Base-by-base conservation (phyloP, 169 alveolate species). In the Cryptosporidium sp. region DNA sequence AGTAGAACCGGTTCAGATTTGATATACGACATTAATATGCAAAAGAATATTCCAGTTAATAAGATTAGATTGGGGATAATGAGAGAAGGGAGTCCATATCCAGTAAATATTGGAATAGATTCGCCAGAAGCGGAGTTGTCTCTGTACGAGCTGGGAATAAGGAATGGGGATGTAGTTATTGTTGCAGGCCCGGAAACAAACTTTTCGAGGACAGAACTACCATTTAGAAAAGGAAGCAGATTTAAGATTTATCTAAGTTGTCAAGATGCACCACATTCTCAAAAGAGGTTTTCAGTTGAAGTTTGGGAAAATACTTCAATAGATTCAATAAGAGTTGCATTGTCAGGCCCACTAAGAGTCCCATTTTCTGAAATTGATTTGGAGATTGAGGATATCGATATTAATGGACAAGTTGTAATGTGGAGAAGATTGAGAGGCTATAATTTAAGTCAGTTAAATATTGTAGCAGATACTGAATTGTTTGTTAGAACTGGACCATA, bases 371-470 rank as follows among this genome's bases (percentile, higher is more conserved):
- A 80, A 21, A 80, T 80, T 21, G 89, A 80, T 62, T 65, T 80
- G 39, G 89, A 80, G 29, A 65, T 80, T 31, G 89, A 80, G 31
- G 89, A 80, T 80, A 80, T 80, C 37, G 89, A 80, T 62, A 37
- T 65, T 43, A 80, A 80, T 48, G 89, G 89, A 9, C 89, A 80
- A 37, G 89, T 65, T n/a, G 89, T 80, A 26, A 80, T 80, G 73
- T 80, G 89, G 89, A 59, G 89, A 80, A 80, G 89, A 80, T 48
- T 80, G n/a, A 80, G 89, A 80, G 89, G 89, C 5, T 80, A 80
- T 41, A 80, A 37, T 18, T 61, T 80, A 39, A n/a, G 80, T 26
- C 89, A 80, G 29, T 43, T 80, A 35, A 80, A 80, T 62, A 80
- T 80, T 43, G 62, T 62, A 14, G 52, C 62, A 29, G 89, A 80